Evolutionary conservation across 2,329 filamentous ascomycete genomes (phyloP).

Genomic region (Hypoxylon sp.): DNA sequence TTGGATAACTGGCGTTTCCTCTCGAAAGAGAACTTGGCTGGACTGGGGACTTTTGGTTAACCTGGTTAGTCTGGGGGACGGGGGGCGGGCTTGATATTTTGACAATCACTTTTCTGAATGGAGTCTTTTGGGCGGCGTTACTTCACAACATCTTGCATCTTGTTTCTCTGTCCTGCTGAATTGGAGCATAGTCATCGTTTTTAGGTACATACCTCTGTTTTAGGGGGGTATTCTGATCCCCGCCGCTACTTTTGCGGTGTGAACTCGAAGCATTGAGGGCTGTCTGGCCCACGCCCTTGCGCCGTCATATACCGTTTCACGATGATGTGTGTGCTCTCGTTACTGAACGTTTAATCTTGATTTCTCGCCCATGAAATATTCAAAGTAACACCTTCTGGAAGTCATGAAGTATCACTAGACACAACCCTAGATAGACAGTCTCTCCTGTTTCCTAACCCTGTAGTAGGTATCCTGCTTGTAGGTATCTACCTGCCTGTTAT

Average conservation of each 20-base stretch:
- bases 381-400: no score
- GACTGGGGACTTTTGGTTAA: slow-evolving; percentile 31
- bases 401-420: background rate
- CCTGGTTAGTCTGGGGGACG: slow-evolving; percentile 14
- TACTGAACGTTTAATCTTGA: background rate
- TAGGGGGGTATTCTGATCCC: slow-evolving; percentile 21
- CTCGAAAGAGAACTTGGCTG: slow-evolving; percentile 27
- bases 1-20: slow-evolving; percentile 40
- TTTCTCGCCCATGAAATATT: background rate
- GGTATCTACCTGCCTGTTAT: background rate
- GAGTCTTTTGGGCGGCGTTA: slow-evolving; percentile 38
- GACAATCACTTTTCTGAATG: slow-evolving; percentile 31
- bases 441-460: background rate
- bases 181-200: slow-evolving; percentile 33
- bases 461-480: background rate
- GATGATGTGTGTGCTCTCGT: background rate
- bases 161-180: slow-evolving; percentile 14
- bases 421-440: background rate
- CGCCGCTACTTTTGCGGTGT: slow-evolving; percentile 22
- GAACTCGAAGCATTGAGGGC: slow-evolving; percentile 32
- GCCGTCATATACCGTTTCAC: background rate
- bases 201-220: slow-evolving; percentile 31
- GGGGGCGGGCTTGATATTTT: slow-evolving; percentile 29
- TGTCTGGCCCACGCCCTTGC: slow-evolving; percentile 11
- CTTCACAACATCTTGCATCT: slow-evolving; percentile 31